Evolutionary conservation across 2,329 filamentous ascomycete species (phyloP).

Genomic region (Cryphonectria carpinicola): DNA sequence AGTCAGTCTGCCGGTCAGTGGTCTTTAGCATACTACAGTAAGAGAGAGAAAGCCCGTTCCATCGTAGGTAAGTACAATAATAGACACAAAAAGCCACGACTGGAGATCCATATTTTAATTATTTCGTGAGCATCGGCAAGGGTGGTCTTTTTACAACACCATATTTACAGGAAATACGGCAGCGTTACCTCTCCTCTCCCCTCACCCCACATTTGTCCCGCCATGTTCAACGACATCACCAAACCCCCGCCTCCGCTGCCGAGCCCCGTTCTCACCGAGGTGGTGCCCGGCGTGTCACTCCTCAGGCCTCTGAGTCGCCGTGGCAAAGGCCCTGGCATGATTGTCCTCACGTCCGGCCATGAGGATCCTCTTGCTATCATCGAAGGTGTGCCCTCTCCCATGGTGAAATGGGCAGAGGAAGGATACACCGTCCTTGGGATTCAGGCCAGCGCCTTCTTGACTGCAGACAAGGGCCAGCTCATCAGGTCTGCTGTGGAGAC

Average conservation of each 20-base stretch:
- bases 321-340: conserved; percentile 35
- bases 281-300: conserved; percentile 22
- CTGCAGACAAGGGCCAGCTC: neutral
- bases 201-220: neutral
- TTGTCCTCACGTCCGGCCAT: conserved; percentile 31
- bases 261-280: conserved; percentile 22
- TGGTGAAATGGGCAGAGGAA: conserved; percentile 30
- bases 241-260: conserved; percentile 25
- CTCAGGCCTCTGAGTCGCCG: conserved; percentile 35
- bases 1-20: neutral
- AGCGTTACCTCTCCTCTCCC: neutral
- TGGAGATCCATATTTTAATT: neutral
- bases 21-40: neutral
- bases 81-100: neutral
- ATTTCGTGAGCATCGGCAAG: neutral
- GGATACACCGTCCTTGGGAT: conserved; percentile 29
- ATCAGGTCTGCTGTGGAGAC: conserved; percentile 17
- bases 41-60: too few species aligned
- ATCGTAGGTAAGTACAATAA: neutral
- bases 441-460: conserved; percentile 20
- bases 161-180: neutral
- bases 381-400: conserved; percentile 22
- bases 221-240: conserved; percentile 28
- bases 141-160: neutral
- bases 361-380: conserved; percentile 25